Percentiles rank a stretch among this genome's conserved stretches.
Conservation (phyloP, 768 basidiomycete species). For the Fistulinella prunicolor region DNA sequence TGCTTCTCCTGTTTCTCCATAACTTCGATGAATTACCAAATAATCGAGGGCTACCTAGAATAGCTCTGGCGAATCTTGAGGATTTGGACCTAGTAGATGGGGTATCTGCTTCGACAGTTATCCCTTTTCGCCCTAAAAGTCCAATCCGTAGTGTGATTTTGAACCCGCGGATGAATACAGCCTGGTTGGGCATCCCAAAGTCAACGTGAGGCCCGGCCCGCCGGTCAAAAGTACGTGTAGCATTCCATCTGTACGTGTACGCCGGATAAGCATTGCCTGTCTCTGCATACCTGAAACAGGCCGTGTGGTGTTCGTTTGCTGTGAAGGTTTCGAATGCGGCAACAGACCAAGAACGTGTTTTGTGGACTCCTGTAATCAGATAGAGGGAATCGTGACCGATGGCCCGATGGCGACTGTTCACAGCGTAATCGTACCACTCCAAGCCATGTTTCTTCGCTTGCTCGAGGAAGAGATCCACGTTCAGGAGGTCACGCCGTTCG, state of each 20-base stretch:
- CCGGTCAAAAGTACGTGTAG: background rate
- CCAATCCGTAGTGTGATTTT: slow-evolving; percentile 6
- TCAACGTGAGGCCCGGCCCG: background rate
- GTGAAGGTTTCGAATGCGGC: slow-evolving; percentile 10
- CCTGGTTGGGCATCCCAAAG: slow-evolving; percentile 10
- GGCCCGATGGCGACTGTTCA: slow-evolving; percentile 3
- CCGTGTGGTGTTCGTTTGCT: background rate
- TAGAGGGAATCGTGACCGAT: slow-evolving; percentile 16
- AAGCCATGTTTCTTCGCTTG: slow-evolving; percentile 16
- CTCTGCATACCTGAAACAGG: background rate
- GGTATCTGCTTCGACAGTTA: background rate
- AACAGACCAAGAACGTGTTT: slow-evolving; percentile 22
- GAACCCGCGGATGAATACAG: slow-evolving; percentile 20
- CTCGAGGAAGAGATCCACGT: slow-evolving; percentile 10
- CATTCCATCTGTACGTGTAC: background rate
- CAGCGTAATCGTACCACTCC: slow-evolving; percentile 21
- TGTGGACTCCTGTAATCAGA: slow-evolving; percentile 25
- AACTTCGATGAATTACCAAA: too few species aligned
- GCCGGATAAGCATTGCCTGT: background rate
- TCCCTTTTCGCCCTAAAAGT: background rate
- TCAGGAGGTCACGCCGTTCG: slow-evolving; percentile 9
- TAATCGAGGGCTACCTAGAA: too few species aligned
- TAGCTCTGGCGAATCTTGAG: too few species aligned
- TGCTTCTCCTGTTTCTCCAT: background rate
- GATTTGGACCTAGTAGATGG: background rate